These are phyloP conservation scores for Fusarium neocosmosporiellum DNA, from an alignment of 2,329 filamentous ascomycete genomes.

Conservation along the genomic window DNA sequence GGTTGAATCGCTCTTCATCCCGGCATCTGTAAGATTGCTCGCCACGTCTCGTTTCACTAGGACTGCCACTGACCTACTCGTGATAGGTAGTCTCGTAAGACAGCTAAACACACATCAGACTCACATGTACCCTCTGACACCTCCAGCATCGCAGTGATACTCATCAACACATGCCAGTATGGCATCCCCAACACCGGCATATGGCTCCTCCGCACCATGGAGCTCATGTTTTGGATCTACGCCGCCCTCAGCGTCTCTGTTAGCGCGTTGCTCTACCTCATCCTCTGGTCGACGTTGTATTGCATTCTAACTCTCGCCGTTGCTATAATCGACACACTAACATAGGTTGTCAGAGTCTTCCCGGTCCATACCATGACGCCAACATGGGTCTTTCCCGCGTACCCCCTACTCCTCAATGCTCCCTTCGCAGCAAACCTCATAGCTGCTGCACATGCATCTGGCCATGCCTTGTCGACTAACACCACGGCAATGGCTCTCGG, in stretches of 20 bases:
- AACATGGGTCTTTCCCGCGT: conserved; percentile 88
- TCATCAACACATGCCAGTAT: conserved; percentile 84
- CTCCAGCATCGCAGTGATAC: conserved; percentile 75
- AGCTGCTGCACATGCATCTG: conserved; percentile 48
- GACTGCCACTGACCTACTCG: not conserved
- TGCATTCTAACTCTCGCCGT: not conserved
- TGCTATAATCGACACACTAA: not conserved
- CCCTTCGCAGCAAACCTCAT: conserved; percentile 75
- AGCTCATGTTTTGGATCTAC: conserved; percentile 81
- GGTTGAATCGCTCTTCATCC: conserved; percentile 82
- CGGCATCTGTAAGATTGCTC: conserved; percentile 64
- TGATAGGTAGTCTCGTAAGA: conserved; percentile 58
- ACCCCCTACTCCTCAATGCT: conserved; percentile 81
- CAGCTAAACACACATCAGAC: not conserved
- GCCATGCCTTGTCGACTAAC: conserved; percentile 46
- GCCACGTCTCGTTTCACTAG: conserved; percentile 9
- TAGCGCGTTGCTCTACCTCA: conserved; percentile 78
- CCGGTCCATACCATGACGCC: conserved; percentile 87
- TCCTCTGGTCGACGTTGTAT: conserved; percentile 73
- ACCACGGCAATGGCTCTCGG: conserved; percentile 60
- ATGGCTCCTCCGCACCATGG: conserved; percentile 71
- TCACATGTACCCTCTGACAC: conserved; percentile 6
- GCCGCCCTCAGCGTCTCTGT: conserved; percentile 73
- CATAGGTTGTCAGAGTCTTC: conserved; percentile 53
- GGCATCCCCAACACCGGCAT: conserved; percentile 69